Percentiles rank a stretch among this genome's conserved stretches.
Conservation (phyloP, 1,284 basidiomycete genomes). For the Quambalaria eucalypti region DNA sequence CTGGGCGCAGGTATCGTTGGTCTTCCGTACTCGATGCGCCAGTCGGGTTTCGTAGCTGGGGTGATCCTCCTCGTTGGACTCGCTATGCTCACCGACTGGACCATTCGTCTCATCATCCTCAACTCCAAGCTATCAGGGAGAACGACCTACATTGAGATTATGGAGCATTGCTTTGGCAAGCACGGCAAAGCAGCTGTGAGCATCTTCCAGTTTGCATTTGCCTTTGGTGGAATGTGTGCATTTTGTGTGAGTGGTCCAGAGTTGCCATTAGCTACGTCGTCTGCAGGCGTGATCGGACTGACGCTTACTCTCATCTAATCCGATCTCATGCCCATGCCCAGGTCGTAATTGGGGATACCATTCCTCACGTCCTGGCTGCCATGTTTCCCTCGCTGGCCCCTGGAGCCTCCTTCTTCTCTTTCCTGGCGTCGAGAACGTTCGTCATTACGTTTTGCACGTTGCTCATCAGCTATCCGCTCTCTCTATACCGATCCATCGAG, state of each 20-base stretch:
- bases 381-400: conserved; percentile 69
- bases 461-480: conserved; percentile 72
- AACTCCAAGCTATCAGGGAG: conserved; percentile 92
- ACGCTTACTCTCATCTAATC: not conserved
- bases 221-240: conserved; percentile 70
- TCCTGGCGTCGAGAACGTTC: conserved; percentile 78
- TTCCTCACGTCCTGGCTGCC: conserved; percentile 79
- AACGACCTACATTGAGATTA: conserved; percentile 88
- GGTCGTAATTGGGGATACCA: conserved; percentile 67
- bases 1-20: conserved; percentile 70
- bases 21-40: conserved; percentile 80
- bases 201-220: conserved; percentile 94
- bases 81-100: conserved; percentile 89
- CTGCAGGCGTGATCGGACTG: not conserved
- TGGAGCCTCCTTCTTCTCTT: conserved; percentile 50
- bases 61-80: conserved; percentile 69
- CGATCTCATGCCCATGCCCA: not conserved
- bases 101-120: conserved; percentile 78
- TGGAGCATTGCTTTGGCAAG: conserved; percentile 86
- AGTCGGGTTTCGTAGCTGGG: conserved; percentile 85
- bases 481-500: conserved; percentile 91
- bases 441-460: conserved; percentile 56
- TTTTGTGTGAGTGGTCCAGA: conserved; percentile 25
- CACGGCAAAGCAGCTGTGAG: conserved; percentile 66
- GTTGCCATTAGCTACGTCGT: not conserved